Evolutionary conservation across 176 grass and related monocot species (phyloP).

Genomic region (Ananas comosus): DNA sequence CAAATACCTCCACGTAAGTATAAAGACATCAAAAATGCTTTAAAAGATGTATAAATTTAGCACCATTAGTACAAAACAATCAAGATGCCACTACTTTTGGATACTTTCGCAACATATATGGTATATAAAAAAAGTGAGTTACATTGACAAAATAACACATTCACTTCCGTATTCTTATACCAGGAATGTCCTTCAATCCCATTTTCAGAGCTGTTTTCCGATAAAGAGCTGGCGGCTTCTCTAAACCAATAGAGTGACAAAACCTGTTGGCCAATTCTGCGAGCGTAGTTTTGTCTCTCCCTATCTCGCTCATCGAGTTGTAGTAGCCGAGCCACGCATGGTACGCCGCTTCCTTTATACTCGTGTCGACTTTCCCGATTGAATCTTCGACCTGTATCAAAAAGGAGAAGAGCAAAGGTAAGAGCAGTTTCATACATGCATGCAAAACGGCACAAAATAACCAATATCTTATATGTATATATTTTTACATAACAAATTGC

Average conservation of each 20-base stretch:
- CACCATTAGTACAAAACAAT: too few relatives aligned
- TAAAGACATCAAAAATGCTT: too few relatives aligned
- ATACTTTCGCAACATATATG: too few relatives aligned
- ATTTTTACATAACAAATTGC: neutral
- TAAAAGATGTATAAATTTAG: too few relatives aligned
- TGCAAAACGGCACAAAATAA: neutral
- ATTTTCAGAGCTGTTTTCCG: constrained; percentile 83
- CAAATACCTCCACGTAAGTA: too few relatives aligned
- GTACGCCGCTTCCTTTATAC: constrained; percentile 85
- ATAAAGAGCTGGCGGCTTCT: constrained; percentile 57
- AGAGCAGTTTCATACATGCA: neutral
- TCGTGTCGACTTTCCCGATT: constrained; percentile 62
- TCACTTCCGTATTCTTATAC: constrained; percentile 77
- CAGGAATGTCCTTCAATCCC: constrained; percentile 78
- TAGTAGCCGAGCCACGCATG: constrained; percentile 91
- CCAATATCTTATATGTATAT: too few relatives aligned
- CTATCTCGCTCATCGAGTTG: constrained; percentile 55
- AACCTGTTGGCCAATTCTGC: constrained; percentile 72
- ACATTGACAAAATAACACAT: neutral
- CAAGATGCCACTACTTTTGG: too few relatives aligned
- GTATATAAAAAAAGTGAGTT: too few relatives aligned
- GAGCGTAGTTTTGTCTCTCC: constrained; percentile 65
- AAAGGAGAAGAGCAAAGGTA: neutral
- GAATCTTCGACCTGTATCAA: constrained; percentile 61
- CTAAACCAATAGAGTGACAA: constrained; percentile 53